Percentiles rank a stretch among this genome's conserved stretches.
phyloP scores from a whole-genome alignment of 2,329 filamentous ascomycete species.

The Cadophora sp. region DNA sequence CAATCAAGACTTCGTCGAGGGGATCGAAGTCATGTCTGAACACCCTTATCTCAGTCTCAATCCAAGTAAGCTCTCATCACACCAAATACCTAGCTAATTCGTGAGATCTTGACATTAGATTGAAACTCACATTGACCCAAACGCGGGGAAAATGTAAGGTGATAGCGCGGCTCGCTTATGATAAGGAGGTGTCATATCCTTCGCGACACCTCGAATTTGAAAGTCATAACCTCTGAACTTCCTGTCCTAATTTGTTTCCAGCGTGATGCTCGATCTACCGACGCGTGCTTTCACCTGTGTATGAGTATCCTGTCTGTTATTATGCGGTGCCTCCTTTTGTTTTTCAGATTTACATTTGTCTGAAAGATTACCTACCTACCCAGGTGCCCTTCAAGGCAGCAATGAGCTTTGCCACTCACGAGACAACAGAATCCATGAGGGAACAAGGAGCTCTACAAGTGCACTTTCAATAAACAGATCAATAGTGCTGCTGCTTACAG shows the following conservation, averaged over 20 bases:
- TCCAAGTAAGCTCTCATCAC: too few relatives aligned
- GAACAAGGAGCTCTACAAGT: background rate
- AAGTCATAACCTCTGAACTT: background rate
- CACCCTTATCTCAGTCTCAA: too few relatives aligned
- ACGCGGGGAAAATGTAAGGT: background rate
- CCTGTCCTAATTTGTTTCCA: background rate
- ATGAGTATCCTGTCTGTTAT: background rate
- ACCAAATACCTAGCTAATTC: too few relatives aligned
- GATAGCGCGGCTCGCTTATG: conserved; percentile 9
- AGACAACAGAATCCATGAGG: background rate
- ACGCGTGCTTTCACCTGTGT: background rate
- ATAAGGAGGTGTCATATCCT: background rate
- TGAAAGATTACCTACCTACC: too few relatives aligned
- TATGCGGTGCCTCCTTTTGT: background rate
- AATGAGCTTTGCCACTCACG: background rate
- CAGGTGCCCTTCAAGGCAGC: background rate
- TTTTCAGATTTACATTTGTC: background rate
- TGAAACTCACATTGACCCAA: background rate
- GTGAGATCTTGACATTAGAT: background rate
- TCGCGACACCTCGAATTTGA: background rate
- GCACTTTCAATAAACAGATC: background rate
- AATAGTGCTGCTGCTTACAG: background rate
- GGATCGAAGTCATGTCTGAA: too few relatives aligned
- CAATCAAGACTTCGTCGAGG: too few relatives aligned
- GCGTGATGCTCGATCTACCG: background rate